Evolutionary conservation across 2,329 filamentous ascomycete species (phyloP).

Genomic region (Hirsutella rhossiliensis): DNA sequence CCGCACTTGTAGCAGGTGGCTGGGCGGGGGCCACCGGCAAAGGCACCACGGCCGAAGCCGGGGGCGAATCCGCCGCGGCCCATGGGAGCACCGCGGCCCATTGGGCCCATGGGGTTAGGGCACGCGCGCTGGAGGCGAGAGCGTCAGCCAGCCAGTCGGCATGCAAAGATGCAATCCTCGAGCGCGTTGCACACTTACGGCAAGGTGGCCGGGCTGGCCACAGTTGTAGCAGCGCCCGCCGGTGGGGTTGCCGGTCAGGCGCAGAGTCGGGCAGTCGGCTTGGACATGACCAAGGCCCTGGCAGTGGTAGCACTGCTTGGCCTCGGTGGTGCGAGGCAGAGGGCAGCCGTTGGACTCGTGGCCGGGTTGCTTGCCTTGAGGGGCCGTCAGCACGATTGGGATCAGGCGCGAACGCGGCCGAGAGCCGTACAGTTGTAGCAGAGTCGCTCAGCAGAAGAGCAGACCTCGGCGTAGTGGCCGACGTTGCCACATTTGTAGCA

Average conservation of each 20-base stretch:
- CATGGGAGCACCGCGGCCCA: slow-evolving; percentile 55
- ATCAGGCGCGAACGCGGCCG: not conserved
- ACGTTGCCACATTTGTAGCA: slow-evolving; percentile 80
- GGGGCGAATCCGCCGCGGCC: slow-evolving; percentile 57
- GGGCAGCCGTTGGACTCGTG: slow-evolving; percentile 98
- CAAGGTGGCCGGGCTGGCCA: slow-evolving; percentile 83
- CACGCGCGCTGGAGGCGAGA: slow-evolving; percentile 54
- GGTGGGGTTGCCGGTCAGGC: slow-evolving; percentile 70
- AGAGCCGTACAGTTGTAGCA: slow-evolving; percentile 89
- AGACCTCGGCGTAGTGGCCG: slow-evolving; percentile 77
- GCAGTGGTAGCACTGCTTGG: slow-evolving; percentile 99
- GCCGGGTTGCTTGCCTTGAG: slow-evolving; percentile 68
- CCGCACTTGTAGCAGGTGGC: slow-evolving; percentile 66
- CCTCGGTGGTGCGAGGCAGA: slow-evolving; percentile 90
- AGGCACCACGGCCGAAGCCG: slow-evolving; percentile 61
- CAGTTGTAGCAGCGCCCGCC: slow-evolving; percentile 95
- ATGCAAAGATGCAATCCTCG: not conserved
- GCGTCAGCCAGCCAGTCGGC: slow-evolving; percentile 5
- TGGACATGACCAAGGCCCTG: slow-evolving; percentile 97
- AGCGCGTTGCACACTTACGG: slow-evolving; percentile 41
- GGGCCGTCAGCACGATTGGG: not conserved
- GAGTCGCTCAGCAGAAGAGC: slow-evolving; percentile 92
- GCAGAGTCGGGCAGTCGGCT: slow-evolving; percentile 94
- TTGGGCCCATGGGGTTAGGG: slow-evolving; percentile 56
- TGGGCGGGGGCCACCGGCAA: slow-evolving; percentile 54